A percentile compares a stretch with the other conserved stretches of the same genome.
These are phyloP conservation scores for Daedaleopsis nitida DNA, from an alignment of 768 basidiomycete genomes.

Conservation along the genomic window DNA sequence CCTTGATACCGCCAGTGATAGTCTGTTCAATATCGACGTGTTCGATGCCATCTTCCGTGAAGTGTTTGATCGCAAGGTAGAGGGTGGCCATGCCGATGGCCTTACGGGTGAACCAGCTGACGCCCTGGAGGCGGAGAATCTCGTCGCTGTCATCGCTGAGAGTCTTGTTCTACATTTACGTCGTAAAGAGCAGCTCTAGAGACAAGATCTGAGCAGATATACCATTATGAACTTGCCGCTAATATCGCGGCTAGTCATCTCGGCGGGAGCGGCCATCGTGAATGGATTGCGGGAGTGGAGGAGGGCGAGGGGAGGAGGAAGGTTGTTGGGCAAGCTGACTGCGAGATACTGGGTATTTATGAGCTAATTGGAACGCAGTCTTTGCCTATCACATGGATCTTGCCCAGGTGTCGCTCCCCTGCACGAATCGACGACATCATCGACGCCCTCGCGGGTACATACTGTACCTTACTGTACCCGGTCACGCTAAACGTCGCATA, in stretches of 20 bases:
- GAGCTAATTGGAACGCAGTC: neutral
- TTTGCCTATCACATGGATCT: conserved; percentile 16
- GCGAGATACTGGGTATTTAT: conserved; percentile 11
- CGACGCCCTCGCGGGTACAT: conserved; percentile 3
- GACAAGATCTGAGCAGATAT: neutral
- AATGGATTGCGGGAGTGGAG: neutral
- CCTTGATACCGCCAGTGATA: conserved; percentile 62
- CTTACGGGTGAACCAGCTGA: conserved; percentile 71
- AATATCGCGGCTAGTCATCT: conserved; percentile 61
- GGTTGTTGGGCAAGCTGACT: neutral
- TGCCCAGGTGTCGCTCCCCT: neutral
- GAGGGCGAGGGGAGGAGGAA: neutral
- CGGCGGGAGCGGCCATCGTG: conserved; percentile 65
- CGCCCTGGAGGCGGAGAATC: conserved; percentile 70
- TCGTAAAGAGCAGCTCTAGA: neutral
- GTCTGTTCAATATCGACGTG: conserved; percentile 67
- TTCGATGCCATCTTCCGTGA: conserved; percentile 61
- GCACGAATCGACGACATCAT: neutral
- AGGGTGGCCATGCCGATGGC: conserved; percentile 57
- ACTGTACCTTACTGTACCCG: conserved; percentile 12
- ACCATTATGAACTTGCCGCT: conserved; percentile 68
- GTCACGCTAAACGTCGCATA: neutral
- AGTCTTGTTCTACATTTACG: conserved; percentile 57
- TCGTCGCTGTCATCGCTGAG: conserved; percentile 63
- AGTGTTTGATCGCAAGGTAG: conserved; percentile 62